Conservation (phyloP, 2,329 filamentous ascomycete species). For the Hypoxylon sp. region DNA sequence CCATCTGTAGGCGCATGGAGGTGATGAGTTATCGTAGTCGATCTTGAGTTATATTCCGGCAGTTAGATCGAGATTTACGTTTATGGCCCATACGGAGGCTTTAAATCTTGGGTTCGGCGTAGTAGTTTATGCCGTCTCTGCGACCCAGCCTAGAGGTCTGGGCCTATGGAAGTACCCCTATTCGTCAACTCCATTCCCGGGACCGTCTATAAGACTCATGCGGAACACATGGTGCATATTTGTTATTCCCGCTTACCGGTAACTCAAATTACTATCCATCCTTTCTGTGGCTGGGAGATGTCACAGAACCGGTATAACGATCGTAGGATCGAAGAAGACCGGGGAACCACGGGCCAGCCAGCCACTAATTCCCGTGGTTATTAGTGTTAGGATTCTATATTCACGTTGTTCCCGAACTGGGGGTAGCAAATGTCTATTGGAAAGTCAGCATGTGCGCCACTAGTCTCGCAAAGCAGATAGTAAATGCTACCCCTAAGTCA, state of each 20-base stretch:
- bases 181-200: slow-evolving; percentile 8
- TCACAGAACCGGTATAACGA: background rate
- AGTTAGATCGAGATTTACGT: slow-evolving; percentile 11
- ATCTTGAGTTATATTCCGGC: background rate
- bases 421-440: background rate
- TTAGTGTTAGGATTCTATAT: background rate
- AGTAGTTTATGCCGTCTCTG: slow-evolving; percentile 6
- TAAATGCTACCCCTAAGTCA: background rate
- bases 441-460: background rate
- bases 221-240: slow-evolving; percentile 8
- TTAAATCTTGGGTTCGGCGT: background rate
- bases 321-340: background rate
- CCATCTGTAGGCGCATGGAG: background rate
- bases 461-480: background rate
- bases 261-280: background rate
- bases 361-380: background rate
- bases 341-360: background rate
- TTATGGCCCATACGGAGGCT: background rate
- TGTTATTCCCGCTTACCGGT: slow-evolving; percentile 4
- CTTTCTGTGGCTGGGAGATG: background rate
- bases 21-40: background rate
- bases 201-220: background rate
- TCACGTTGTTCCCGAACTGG: background rate
- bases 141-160: slow-evolving; percentile 21
- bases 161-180: slow-evolving; percentile 14